Conservation (phyloP, 2,329 filamentous ascomycete species). For the Aurifilum marmelostoma region DNA sequence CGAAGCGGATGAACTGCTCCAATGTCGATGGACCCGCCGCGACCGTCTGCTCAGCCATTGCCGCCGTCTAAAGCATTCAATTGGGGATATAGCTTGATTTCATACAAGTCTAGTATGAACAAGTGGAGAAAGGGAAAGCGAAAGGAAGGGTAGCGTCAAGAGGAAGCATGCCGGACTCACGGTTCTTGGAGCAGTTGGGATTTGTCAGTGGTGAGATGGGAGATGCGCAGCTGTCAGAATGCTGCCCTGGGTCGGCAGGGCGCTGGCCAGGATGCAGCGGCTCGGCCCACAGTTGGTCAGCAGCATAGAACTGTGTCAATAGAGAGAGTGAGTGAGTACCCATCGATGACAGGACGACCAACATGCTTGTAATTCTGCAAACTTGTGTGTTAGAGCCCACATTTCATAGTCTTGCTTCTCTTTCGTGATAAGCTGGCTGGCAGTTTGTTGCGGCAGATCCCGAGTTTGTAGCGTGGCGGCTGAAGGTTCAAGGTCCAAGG, state of each 20-base stretch:
- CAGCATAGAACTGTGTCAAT: background rate
- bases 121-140: too few species aligned
- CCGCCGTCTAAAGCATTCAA: background rate
- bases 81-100: background rate
- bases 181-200: background rate
- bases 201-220: background rate
- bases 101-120: background rate
- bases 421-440: background rate
- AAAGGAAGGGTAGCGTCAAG: background rate
- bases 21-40: conserved; percentile 31
- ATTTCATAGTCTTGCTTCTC: background rate
- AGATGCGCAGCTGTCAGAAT: background rate
- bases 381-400: background rate
- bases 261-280: conserved; percentile 1
- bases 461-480: background rate
- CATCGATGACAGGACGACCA: background rate
- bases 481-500: background rate
- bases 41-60: background rate
- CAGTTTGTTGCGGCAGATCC: background rate
- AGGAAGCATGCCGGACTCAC: background rate
- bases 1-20: conserved; percentile 44
- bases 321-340: too few species aligned
- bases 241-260: background rate
- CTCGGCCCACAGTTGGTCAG: conserved; percentile 18
- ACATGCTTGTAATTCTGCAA: background rate